These are phyloP conservation scores for Antitrichia curtipendula DNA, from an alignment of 225 moss, liverwort and hornwort genomes.

Conservation along the genomic window DNA sequence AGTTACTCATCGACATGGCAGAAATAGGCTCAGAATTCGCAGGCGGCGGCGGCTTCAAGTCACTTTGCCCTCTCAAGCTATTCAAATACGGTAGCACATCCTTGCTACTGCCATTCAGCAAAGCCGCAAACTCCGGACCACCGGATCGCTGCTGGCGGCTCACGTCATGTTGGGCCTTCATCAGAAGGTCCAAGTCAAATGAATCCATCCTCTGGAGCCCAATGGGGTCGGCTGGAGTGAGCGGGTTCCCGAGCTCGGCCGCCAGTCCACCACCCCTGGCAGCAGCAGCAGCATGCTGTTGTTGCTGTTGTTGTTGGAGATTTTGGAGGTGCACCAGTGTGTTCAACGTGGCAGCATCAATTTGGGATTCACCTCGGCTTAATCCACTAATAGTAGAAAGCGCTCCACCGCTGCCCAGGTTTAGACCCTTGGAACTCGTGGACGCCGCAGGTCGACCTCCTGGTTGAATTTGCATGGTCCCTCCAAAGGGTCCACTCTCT, in stretches of 20 bases:
- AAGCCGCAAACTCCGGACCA: conserved; percentile 8
- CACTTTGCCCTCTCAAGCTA: conserved; percentile 18
- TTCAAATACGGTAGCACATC: conserved; percentile 18
- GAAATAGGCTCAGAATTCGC: conserved; percentile 15
- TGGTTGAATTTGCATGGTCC: conserved; percentile 94
- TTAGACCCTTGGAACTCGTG: conserved; percentile 48
- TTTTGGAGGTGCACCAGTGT: conserved; percentile 64
- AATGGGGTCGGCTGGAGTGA: conserved; percentile 8
- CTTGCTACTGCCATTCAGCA: conserved; percentile 12
- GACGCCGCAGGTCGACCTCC: conserved; percentile 65
- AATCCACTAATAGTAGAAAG: neutral
- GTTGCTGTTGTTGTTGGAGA: conserved; percentile 29
- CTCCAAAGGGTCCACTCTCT: conserved; percentile 58
- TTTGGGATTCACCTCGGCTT: conserved; percentile 21
- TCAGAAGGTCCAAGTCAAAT: conserved; percentile 63
- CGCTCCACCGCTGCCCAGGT: conserved; percentile 13
- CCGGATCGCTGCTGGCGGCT: conserved; percentile 36
- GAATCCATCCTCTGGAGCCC: conserved; percentile 75
- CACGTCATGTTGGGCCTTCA: conserved; percentile 72
- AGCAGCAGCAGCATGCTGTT: neutral
- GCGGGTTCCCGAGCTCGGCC: neutral
- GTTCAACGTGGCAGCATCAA: conserved; percentile 49
- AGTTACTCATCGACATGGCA: conserved; percentile 43
- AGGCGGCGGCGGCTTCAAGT: conserved; percentile 15
- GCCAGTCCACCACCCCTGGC: neutral